Evolutionary conservation across 2,329 filamentous ascomycete genomes (phyloP).

Genomic region (Cercospora berteroae): DNA sequence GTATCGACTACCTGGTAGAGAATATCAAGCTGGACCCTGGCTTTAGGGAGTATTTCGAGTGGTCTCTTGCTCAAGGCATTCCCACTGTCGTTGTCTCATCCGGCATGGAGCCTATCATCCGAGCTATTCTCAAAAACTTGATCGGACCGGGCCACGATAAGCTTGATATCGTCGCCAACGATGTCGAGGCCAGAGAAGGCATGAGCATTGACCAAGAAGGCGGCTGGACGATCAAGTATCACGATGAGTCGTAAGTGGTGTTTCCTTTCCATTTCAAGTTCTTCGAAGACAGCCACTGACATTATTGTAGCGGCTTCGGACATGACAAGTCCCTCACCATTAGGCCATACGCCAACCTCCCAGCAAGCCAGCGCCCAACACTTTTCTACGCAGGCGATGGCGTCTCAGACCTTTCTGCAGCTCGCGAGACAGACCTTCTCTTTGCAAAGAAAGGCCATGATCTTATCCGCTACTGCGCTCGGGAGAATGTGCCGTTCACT

Average conservation of each 20-base stretch:
- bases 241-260: constrained; percentile 69
- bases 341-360: constrained; percentile 75
- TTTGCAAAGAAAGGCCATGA: constrained; percentile 93
- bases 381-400: constrained; percentile 96
- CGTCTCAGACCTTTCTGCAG: constrained; percentile 84
- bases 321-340: constrained; percentile 96
- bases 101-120: constrained; percentile 91
- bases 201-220: constrained; percentile 74
- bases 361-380: constrained; percentile 66
- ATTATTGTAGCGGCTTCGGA: constrained; percentile 66
- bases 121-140: constrained; percentile 73
- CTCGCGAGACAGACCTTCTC: constrained; percentile 85
- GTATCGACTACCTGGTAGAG: constrained; percentile 71
- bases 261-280: neutral
- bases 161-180: constrained; percentile 88
- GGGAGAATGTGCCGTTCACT: constrained; percentile 80
- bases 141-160: constrained; percentile 75
- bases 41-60: constrained; percentile 85
- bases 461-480: constrained; percentile 81
- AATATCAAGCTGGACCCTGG: constrained; percentile 87
- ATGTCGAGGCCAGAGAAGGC: constrained; percentile 65
- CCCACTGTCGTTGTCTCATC: constrained; percentile 89
- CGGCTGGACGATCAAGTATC: constrained; percentile 86
- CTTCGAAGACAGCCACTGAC: neutral
- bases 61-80: constrained; percentile 76